phyloP scores from a whole-genome alignment of 257 asterid genomes.

The Nemophila menziesii region DNA sequence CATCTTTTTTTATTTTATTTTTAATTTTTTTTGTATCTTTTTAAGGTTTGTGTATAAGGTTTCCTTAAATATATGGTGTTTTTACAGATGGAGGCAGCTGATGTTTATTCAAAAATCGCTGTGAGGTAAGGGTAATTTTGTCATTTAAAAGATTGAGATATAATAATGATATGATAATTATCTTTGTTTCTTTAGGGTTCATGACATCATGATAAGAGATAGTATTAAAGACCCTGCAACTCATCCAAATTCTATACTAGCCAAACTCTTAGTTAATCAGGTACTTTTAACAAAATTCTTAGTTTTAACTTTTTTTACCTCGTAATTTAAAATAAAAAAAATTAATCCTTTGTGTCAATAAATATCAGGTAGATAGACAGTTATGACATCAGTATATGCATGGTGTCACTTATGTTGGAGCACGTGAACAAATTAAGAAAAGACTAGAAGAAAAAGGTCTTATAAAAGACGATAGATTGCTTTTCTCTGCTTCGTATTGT shows the following conservation, averaged over 20 bases:
- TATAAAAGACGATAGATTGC: constrained; percentile 64
- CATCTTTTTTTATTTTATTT: background rate
- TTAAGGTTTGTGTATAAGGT: background rate
- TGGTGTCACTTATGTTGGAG: constrained; percentile 95
- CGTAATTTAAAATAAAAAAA: background rate
- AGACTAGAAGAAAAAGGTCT: constrained; percentile 84
- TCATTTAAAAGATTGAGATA: no score
- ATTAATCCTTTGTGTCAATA: constrained; percentile 2
- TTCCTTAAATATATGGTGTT: constrained; percentile 14
- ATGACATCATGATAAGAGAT: constrained; percentile 62
- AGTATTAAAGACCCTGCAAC: constrained; percentile 64
- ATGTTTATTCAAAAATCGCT: constrained; percentile 94
- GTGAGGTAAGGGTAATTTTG: no score
- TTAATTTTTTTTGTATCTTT: background rate
- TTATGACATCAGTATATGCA: constrained; percentile 98
- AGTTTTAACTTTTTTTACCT: background rate
- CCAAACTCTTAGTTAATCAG: constrained; percentile 75
- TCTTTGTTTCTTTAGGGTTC: constrained; percentile 45
- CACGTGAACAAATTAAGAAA: constrained; percentile 89
- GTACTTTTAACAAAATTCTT: constrained; percentile 16
- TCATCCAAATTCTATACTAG: constrained; percentile 54
- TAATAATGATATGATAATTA: no score
- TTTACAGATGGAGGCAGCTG: constrained; percentile 90
- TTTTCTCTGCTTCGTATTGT: constrained; percentile 71
- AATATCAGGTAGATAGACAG: constrained; percentile 86